A percentile compares a stretch with the other conserved stretches of the same genome.
Conservation (phyloP, 257 asterid species). For the Solanum arcanum region DNA sequence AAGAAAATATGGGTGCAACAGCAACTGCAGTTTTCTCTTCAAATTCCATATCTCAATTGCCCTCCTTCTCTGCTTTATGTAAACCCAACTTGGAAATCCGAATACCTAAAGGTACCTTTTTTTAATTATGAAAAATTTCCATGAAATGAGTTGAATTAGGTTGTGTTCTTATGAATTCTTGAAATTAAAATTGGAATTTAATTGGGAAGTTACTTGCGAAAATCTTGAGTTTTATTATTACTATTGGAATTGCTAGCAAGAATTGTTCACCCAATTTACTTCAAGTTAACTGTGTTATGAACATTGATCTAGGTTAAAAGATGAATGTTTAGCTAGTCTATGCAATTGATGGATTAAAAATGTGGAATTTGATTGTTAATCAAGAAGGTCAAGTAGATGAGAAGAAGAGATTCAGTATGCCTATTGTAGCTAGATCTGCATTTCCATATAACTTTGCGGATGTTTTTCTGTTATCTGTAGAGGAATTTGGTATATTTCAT, state of each 20-base stretch:
- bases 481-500: neutral
- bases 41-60: neutral
- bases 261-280: neutral
- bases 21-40: neutral
- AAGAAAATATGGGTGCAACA: neutral
- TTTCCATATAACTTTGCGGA: neutral
- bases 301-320: neutral
- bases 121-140: neutral
- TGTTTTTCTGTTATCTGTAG: neutral
- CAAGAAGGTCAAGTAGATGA: neutral
- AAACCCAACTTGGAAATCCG: neutral
- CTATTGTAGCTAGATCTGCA: neutral
- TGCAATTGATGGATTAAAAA: neutral
- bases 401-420: neutral
- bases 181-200: neutral
- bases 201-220: neutral
- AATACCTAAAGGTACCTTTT: neutral
- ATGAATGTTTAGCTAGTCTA: neutral
- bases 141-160: neutral
- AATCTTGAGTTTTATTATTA: neutral
- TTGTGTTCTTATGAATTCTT: neutral
- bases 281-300: no score
- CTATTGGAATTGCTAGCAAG: neutral
- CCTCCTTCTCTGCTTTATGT: neutral
- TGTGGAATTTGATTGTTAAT: neutral